A percentile compares a stretch with the other conserved stretches of the same genome.
phyloP scores from a whole-genome alignment of 148 eudicot species.

The Euryodendron excelsum region DNA sequence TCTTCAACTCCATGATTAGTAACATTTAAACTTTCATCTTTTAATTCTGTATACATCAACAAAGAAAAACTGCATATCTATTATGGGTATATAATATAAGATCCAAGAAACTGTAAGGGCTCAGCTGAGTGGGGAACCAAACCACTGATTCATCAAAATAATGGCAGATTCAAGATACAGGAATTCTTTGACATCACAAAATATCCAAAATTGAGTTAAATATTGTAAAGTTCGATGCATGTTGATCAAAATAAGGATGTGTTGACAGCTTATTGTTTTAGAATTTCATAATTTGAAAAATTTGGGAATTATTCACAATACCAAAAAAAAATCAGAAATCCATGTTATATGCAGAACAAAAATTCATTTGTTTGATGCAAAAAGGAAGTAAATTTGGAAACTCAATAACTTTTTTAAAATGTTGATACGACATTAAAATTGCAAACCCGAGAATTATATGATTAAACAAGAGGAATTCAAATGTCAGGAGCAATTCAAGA shows the following conservation, averaged over 20 bases:
- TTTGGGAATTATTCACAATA: neutral
- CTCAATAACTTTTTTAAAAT: neutral
- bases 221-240: neutral
- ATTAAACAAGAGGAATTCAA: neutral
- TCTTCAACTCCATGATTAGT: neutral
- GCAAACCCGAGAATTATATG: neutral
- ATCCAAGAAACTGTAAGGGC: neutral
- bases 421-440: neutral
- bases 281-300: neutral
- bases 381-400: neutral
- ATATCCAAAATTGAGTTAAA: neutral
- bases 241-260: slow-evolving; percentile 1
- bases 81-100: too few relatives aligned
- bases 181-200: neutral
- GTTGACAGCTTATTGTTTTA: neutral
- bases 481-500: neutral
- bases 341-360: neutral
- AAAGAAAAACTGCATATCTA: neutral
- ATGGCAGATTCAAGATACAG: neutral
- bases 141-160: neutral
- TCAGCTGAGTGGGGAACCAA: slow-evolving; percentile 1
- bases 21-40: neutral
- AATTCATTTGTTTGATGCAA: neutral
- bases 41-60: neutral
- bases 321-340: neutral